These are phyloP conservation scores for Penicillium malachiteum DNA, from an alignment of 495 filamentous ascomycete species.

Conservation along the genomic window DNA sequence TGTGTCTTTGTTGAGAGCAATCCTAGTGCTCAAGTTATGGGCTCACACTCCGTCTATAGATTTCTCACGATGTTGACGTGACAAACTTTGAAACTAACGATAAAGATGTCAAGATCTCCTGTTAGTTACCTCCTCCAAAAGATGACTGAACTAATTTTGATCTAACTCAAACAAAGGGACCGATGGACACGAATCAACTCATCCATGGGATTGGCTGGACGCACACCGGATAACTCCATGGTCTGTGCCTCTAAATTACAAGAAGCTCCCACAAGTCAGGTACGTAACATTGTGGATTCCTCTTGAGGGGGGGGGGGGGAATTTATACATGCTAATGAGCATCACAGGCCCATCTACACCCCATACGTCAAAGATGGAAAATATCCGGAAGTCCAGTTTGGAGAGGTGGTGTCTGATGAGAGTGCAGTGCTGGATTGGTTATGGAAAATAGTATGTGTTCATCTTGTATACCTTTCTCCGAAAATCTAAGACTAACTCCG, in stretches of 20 bases:
- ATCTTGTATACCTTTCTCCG: too few species aligned
- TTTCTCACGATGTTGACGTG: constrained; percentile 51
- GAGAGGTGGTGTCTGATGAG: constrained; percentile 57
- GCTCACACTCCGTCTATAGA: constrained; percentile 26
- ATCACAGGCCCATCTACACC: not conserved
- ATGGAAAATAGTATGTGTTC: constrained; percentile 52
- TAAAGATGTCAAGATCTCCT: constrained; percentile 23
- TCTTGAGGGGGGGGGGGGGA: too few species aligned
- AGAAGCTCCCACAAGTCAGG: too few species aligned
- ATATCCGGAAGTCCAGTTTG: constrained; percentile 55
- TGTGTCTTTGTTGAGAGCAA: constrained; percentile 3
- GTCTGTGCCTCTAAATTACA: too few species aligned
- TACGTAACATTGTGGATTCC: too few species aligned
- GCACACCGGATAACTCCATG: constrained; percentile 14
- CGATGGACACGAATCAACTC: constrained; percentile 55
- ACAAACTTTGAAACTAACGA: constrained; percentile 10
- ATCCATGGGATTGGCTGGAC: constrained; percentile 52
- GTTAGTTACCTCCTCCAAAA: constrained; percentile 14
- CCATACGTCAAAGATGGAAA: constrained; percentile 14
- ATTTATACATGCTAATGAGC: not conserved
- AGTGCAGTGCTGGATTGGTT: constrained; percentile 51
- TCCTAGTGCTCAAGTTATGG: too few species aligned
- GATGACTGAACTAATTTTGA: not conserved
- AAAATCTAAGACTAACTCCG: too few species aligned
- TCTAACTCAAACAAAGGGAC: constrained; percentile 25